Conservation (phyloP, 441 rosid genomes). For the Pelargonium myrrhifolium region DNA sequence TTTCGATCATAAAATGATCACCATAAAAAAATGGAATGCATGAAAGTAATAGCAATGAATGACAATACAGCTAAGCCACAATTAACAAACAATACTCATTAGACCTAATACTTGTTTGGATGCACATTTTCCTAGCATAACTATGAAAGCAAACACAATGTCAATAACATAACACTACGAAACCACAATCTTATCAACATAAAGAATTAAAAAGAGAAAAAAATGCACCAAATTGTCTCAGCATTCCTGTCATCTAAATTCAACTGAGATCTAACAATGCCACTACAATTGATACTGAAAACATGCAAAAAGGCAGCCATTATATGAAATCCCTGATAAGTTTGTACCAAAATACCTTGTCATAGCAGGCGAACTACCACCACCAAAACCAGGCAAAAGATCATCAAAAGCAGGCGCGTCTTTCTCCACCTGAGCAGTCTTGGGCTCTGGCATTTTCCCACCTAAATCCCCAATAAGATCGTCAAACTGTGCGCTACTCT, state of each 20-base stretch:
- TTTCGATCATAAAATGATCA: neutral
- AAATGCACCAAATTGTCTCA: too few species aligned
- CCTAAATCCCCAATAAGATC: constrained; percentile 60
- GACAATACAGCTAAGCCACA: neutral
- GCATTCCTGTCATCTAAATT: neutral
- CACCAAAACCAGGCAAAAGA: constrained; percentile 66
- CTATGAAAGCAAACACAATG: neutral
- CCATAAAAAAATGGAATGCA: neutral
- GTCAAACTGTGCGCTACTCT: constrained; percentile 46
- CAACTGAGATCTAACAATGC: neutral
- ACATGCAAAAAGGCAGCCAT: neutral
- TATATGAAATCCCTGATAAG: neutral
- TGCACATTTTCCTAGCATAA: neutral
- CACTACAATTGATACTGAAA: too few species aligned
- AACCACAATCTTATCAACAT: neutral
- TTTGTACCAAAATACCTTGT: constrained; percentile 31
- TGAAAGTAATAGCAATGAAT: neutral
- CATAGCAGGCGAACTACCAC: constrained; percentile 42
- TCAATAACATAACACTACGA: neutral
- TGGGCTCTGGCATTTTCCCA: constrained; percentile 33
- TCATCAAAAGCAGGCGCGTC: constrained; percentile 48
- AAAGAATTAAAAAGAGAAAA: neutral
- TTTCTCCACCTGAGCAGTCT: constrained; percentile 30
- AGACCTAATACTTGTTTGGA: neutral
- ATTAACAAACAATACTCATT: neutral